Evolutionary conservation across 305 asterid genomes (phyloP).

Genomic region (Galium porrigens): DNA sequence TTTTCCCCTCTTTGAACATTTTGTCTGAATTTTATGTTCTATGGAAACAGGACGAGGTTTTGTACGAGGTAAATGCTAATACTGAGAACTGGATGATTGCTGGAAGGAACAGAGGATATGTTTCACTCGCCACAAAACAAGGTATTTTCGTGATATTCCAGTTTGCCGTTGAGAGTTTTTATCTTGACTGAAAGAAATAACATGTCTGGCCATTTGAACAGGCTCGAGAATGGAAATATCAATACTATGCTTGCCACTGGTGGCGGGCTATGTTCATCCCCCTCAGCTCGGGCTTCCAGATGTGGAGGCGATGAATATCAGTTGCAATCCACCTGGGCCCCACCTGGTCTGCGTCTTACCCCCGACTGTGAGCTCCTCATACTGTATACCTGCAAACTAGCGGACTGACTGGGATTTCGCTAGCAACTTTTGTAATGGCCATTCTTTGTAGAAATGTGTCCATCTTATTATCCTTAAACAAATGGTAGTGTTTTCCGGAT

Average conservation of each 20-base stretch:
- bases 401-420: no score
- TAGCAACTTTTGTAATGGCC: neutral
- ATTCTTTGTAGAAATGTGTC: neutral
- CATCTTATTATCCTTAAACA: no score
- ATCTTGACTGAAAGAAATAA: neutral
- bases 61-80: conserved; percentile 69
- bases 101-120: conserved; percentile 82
- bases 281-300: conserved; percentile 76
- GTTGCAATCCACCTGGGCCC: conserved; percentile 92
- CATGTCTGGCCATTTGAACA: conserved; percentile 20
- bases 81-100: conserved; percentile 96
- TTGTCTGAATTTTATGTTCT: neutral
- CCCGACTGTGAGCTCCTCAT: conserved; percentile 86
- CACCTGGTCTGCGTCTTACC: conserved; percentile 86
- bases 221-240: conserved; percentile 73
- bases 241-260: conserved; percentile 70
- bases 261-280: conserved; percentile 87
- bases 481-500: no score
- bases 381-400: conserved; percentile 48
- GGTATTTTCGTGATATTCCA: conserved; percentile 27
- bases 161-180: neutral
- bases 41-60: conserved; percentile 50
- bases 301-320: conserved; percentile 51
- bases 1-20: neutral
- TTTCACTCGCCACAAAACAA: conserved; percentile 66